Evolutionary conservation across 2,329 filamentous ascomycete genomes (phyloP).

Genomic region (Chrysoporthe puriensis): DNA sequence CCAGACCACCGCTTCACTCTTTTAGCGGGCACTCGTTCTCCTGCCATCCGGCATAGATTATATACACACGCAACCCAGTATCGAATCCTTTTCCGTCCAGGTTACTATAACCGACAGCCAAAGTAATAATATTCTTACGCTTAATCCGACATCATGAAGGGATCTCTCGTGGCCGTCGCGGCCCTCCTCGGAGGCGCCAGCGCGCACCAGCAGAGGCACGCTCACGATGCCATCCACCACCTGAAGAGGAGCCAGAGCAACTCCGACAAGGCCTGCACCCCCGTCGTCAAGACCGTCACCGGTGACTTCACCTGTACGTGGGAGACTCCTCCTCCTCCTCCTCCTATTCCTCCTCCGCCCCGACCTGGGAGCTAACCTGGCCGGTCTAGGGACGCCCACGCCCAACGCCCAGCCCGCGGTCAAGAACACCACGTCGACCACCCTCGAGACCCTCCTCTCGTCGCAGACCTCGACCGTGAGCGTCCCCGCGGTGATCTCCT

Average conservation of each 20-base stretch:
- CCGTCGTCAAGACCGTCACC: constrained; percentile 72
- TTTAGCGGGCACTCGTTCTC: constrained; percentile 81
- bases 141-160: constrained; percentile 70
- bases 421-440: constrained; percentile 34
- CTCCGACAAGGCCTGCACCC: constrained; percentile 65
- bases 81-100: background rate
- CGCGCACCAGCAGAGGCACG: constrained; percentile 33
- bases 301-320: constrained; percentile 68
- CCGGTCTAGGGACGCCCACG: constrained; percentile 25
- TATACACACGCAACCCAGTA: constrained; percentile 36
- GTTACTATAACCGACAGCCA: background rate
- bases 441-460: constrained; percentile 30
- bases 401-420: constrained; percentile 24
- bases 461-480: constrained; percentile 41
- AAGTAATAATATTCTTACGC: constrained; percentile 6
- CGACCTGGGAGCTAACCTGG: constrained; percentile 13
- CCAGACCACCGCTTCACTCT: constrained; percentile 76
- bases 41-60: constrained; percentile 29
- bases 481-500: constrained; percentile 46
- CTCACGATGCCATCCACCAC: constrained; percentile 53
- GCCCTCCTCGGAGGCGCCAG: constrained; percentile 60
- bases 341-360: too few species aligned
- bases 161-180: constrained; percentile 66
- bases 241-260: constrained; percentile 48
- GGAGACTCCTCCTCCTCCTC: too few species aligned